Evolutionary conservation across 306 rosid species (phyloP), one percentile per base, ranked within the genome.

Genomic region (Acacia confusa): DNA sequence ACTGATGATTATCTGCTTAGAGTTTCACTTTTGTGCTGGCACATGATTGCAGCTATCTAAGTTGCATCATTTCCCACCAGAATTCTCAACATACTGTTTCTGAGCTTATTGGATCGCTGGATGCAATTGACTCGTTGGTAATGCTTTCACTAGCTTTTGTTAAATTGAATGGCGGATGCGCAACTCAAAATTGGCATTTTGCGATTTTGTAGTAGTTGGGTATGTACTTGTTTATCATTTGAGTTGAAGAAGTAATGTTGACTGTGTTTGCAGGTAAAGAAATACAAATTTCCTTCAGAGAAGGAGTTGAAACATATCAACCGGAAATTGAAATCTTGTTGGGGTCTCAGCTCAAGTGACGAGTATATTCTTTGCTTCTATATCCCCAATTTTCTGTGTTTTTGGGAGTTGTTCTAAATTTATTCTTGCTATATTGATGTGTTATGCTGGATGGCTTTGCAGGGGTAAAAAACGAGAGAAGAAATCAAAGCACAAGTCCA

Each of bases 401-500:
- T 64, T 64, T 64, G 70, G n/a, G 55, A 70, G 53, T 41, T 17
- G 34, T 70, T 28, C 53, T 13, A 44, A 13, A 27, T 41, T 22
- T 3, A 17, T 36, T n/a, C 36, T 11, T 4, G 9, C 12, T 41
- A 68, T 55, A 9, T 22, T 58, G 22, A 20, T 83, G 74, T 13
- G 12, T 38, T 52, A 60, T 47, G 52, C 68, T 53, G 74, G 22
- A 66, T 82, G 72, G 45, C 24, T 81, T 89, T 79, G 73, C 88
- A 92, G 94, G 87, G 82, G 91, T 77, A 91, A 93, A 88, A 96
- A 92, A 84, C 91, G 92, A 82, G 99, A 96, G 88, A 96, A 91
- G 92, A 96, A 93, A 87, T 93, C 97, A 36, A 96, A 93, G 89
- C 94, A 93, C 94, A 96, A 93, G 86, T 89, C 92, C 50, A 96